A percentile compares a stretch with the other conserved stretches of the same genome.
These are phyloP conservation scores for Parascedosporium putredinis DNA, from an alignment of 2,329 filamentous ascomycete genomes.

Conservation along the genomic window DNA sequence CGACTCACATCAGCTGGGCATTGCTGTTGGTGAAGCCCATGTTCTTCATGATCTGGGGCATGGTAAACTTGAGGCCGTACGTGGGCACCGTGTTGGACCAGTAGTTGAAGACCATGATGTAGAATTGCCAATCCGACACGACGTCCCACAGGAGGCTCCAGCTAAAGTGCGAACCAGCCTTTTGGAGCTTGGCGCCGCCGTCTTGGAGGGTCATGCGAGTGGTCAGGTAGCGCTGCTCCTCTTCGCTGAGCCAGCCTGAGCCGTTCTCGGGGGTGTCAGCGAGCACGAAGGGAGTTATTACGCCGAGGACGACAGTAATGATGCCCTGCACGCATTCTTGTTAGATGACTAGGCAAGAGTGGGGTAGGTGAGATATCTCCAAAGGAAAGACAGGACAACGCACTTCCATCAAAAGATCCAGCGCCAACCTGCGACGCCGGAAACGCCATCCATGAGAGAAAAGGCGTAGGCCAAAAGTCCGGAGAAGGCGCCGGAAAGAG, in stretches of 20 bases:
- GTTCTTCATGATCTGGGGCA: conserved; percentile 26
- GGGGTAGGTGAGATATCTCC: too few species aligned
- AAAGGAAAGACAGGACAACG: too few species aligned
- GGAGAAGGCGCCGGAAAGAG: conserved; percentile 30
- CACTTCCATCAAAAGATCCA: background rate
- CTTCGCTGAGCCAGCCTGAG: background rate
- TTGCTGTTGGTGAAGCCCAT: conserved; percentile 26
- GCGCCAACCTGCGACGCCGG: background rate
- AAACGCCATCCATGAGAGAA: conserved; percentile 20
- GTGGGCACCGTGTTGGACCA: conserved; percentile 25
- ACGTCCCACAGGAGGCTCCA: conserved; percentile 20
- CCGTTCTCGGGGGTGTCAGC: conserved; percentile 14
- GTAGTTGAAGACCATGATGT: conserved; percentile 26
- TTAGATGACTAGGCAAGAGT: too few species aligned
- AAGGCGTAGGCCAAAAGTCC: conserved; percentile 34
- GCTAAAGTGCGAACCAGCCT: conserved; percentile 12
- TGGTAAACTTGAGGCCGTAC: conserved; percentile 20
- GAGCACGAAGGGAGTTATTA: conserved; percentile 23
- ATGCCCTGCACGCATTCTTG: too few species aligned
- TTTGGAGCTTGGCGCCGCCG: background rate
- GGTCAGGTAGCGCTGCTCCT: background rate
- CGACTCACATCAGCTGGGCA: conserved; percentile 14
- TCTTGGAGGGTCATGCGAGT: background rate
- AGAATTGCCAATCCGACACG: conserved; percentile 15
- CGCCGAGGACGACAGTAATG: conserved; percentile 23